Percentiles rank a stretch among this genome's conserved stretches.
phyloP scores from a whole-genome alignment of 1,284 basidiomycete genomes.

The Mycena sp. region DNA sequence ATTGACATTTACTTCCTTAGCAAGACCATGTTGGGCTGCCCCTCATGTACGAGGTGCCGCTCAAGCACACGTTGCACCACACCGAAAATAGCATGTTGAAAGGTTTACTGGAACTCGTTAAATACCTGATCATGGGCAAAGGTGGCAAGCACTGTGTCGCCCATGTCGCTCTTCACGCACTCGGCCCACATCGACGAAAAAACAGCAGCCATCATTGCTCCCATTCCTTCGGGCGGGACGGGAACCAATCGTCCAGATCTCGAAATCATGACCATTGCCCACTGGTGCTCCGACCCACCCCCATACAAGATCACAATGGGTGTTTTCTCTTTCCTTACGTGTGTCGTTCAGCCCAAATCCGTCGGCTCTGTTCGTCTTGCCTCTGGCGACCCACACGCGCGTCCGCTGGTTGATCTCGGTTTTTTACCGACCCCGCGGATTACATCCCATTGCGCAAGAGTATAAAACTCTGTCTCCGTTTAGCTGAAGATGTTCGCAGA shows the following conservation, averaged over 20 bases:
- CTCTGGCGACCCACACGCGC: conserved; percentile 51
- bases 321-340: conserved; percentile 24
- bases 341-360: conserved; percentile 20
- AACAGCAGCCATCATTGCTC: neutral
- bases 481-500: conserved; percentile 45
- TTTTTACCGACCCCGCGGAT: conserved; percentile 48
- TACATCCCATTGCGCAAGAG: conserved; percentile 47
- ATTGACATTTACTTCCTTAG: neutral
- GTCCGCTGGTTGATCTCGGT: conserved; percentile 51
- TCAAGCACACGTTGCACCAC: conserved; percentile 16
- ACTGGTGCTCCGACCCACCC: conserved; percentile 1
- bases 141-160: neutral
- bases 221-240: neutral
- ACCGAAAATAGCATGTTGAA: conserved; percentile 1
- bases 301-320: conserved; percentile 1
- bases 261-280: conserved; percentile 23
- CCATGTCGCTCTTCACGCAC: conserved; percentile 19
- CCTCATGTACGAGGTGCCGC: conserved; percentile 22
- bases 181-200: conserved; percentile 12
- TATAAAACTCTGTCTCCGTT: conserved; percentile 48
- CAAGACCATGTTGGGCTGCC: conserved; percentile 23
- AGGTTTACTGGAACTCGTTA: conserved; percentile 5
- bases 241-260: conserved; percentile 12
- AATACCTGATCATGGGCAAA: conserved; percentile 12
- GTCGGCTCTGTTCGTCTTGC: conserved; percentile 48